Conservation (phyloP, 2,329 filamentous ascomycete species). For the Coleophoma crateriformis region DNA sequence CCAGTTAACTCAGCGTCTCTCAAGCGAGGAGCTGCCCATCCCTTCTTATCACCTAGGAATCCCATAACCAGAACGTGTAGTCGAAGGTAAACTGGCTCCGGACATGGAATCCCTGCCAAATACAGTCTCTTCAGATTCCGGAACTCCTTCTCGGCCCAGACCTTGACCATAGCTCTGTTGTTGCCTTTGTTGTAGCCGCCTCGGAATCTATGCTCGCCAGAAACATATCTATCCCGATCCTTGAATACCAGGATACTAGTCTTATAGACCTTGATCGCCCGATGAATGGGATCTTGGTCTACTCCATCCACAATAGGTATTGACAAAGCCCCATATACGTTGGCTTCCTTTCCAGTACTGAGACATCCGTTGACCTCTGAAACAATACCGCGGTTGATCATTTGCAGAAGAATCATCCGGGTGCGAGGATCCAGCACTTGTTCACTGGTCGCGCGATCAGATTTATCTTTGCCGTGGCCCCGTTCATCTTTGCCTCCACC, state of each 20-base stretch:
- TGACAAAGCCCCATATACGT: constrained; percentile 87
- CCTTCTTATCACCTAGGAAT: constrained; percentile 82
- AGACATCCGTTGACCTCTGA: constrained; percentile 92
- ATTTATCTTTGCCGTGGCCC: constrained; percentile 71
- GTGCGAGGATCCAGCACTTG: constrained; percentile 92
- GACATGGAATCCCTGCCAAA: constrained; percentile 79
- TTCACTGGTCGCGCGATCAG: constrained; percentile 88
- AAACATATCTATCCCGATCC: constrained; percentile 92
- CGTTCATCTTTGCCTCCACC: constrained; percentile 44
- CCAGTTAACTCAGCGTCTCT: constrained; percentile 75
- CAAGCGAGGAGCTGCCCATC: constrained; percentile 81
- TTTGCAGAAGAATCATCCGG: constrained; percentile 89
- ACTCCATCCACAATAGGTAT: constrained; percentile 46
- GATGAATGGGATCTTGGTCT: constrained; percentile 54
- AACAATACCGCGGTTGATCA: constrained; percentile 88
- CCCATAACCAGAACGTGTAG: constrained; percentile 95
- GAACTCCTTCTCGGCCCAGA: constrained; percentile 99
- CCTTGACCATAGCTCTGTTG: constrained; percentile 93
- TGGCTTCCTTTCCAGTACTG: constrained; percentile 96
- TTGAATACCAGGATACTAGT: constrained; percentile 97
- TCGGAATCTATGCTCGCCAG: constrained; percentile 88
- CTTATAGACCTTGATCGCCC: constrained; percentile 98
- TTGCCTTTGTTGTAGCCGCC: constrained; percentile 90
- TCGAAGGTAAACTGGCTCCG: constrained; percentile 82
- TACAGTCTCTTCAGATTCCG: constrained; percentile 84